These are phyloP conservation scores for Penicillium sp. DNA, from an alignment of 2,329 filamentous ascomycete species.

Conservation along the genomic window DNA sequence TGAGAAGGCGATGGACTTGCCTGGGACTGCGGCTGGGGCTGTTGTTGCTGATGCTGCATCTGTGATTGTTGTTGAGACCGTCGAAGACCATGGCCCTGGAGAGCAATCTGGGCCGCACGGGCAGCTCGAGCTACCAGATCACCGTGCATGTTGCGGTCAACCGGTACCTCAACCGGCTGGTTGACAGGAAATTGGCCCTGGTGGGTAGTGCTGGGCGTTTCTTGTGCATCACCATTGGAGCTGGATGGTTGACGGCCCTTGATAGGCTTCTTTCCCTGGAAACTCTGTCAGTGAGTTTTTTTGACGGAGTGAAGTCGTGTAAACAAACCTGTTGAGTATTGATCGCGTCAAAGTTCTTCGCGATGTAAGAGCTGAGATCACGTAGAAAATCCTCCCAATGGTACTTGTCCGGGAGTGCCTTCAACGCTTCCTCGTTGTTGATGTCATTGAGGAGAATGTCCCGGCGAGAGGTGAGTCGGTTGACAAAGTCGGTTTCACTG, in stretches of 20 bases:
- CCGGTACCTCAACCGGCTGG: slow-evolving; percentile 44
- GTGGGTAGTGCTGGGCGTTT: slow-evolving; percentile 42
- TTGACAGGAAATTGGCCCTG: slow-evolving; percentile 48
- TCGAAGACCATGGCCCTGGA: slow-evolving; percentile 48
- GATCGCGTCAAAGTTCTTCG: slow-evolving; percentile 60
- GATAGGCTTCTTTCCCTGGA: slow-evolving; percentile 43
- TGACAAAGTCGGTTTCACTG: slow-evolving; percentile 64
- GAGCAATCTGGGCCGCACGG: slow-evolving; percentile 52
- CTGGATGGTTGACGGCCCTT: slow-evolving; percentile 44
- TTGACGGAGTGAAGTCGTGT: not conserved
- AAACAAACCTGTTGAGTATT: slow-evolving; percentile 51
- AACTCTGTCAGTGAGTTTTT: slow-evolving; percentile 24
- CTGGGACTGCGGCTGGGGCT: slow-evolving; percentile 32
- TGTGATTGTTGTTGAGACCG: slow-evolving; percentile 42
- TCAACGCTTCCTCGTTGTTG: slow-evolving; percentile 54
- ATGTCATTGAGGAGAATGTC: slow-evolving; percentile 61
- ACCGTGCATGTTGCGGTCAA: slow-evolving; percentile 47
- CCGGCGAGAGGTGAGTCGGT: slow-evolving; percentile 57
- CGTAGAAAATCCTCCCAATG: slow-evolving; percentile 66
- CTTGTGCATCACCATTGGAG: slow-evolving; percentile 43
- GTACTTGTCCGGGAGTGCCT: slow-evolving; percentile 61
- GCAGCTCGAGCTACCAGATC: slow-evolving; percentile 54
- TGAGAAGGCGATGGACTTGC: slow-evolving; percentile 31
- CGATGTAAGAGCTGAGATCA: slow-evolving; percentile 61
- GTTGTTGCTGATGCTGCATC: slow-evolving; percentile 40